Evolutionary conservation across 306 rosid species (phyloP).

Genomic region (Vigna nakashimae): DNA sequence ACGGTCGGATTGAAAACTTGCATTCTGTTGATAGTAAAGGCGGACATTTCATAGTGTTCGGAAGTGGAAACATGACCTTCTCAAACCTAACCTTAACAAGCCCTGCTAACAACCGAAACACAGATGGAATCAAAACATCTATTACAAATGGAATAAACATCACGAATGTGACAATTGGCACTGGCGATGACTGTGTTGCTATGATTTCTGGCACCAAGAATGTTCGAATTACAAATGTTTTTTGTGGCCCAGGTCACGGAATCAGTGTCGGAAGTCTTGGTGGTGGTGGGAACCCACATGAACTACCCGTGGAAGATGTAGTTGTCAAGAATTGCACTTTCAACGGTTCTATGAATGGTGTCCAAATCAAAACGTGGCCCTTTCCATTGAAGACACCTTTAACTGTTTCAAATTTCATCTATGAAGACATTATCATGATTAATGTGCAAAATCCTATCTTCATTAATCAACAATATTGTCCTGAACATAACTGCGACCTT

Average conservation of each 20-base stretch:
- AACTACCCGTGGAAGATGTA: conserved; percentile 46
- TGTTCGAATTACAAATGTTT: conserved; percentile 42
- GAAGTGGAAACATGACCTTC: conserved; percentile 53
- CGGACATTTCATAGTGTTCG: conserved; percentile 52
- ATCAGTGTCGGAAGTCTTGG: conserved; percentile 81
- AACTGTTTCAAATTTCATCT: conserved; percentile 48
- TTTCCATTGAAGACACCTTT: conserved; percentile 2
- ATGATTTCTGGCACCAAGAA: conserved; percentile 52
- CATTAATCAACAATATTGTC: conserved; percentile 72
- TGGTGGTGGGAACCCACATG: conserved; percentile 23
- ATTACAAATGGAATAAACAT: conserved; percentile 44
- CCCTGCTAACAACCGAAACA: conserved; percentile 64
- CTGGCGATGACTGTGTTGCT: conserved; percentile 72
- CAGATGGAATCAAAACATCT: conserved; percentile 77
- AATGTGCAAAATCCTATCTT: conserved; percentile 55
- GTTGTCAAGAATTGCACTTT: conserved; percentile 57
- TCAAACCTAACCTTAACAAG: conserved; percentile 46
- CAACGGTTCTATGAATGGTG: conserved; percentile 52
- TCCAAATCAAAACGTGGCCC: conserved; percentile 78
- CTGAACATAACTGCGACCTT: conserved; percentile 34
- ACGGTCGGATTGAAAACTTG: conserved; percentile 52
- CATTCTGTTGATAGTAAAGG: conserved; percentile 60
- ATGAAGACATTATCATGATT: conserved; percentile 59
- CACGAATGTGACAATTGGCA: conserved; percentile 39
- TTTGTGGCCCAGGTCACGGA: conserved; percentile 81